Percentiles rank a stretch among this genome's conserved stretches.
These are phyloP conservation scores for Aspergillus felis DNA, from an alignment of 2,329 filamentous ascomycete species.

Conservation along the genomic window DNA sequence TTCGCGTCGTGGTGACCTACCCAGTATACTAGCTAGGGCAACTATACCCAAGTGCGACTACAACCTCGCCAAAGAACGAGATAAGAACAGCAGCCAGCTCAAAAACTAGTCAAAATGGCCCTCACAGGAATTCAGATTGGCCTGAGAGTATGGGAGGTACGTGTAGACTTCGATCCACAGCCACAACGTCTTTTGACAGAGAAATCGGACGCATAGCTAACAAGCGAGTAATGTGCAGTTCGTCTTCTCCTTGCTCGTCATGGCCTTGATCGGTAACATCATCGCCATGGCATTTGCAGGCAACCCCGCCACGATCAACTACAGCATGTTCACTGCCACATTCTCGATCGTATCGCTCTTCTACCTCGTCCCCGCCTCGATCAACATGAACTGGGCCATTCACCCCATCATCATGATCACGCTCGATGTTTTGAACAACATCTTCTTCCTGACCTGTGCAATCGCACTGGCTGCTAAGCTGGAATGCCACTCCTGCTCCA, in stretches of 20 bases:
- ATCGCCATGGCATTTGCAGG: constrained; percentile 51
- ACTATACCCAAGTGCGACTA: neutral
- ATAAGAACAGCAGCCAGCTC: neutral
- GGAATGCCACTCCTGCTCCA: constrained; percentile 43
- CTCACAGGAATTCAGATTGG: constrained; percentile 26
- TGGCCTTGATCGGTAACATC: constrained; percentile 61
- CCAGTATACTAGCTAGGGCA: neutral
- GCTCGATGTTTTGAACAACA: constrained; percentile 44
- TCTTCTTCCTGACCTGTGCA: constrained; percentile 48
- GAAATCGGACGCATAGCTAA: constrained; percentile 1
- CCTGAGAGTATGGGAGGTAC: constrained; percentile 32
- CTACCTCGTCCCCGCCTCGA: constrained; percentile 44
- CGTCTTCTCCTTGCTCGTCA: constrained; percentile 56
- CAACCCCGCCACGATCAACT: constrained; percentile 56
- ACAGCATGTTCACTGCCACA: constrained; percentile 46
- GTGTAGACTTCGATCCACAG: neutral
- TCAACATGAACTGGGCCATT: constrained; percentile 37
- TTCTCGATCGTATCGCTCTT: constrained; percentile 48
- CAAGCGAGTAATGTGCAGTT: constrained; percentile 42
- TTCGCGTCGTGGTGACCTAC: neutral
- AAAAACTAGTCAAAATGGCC: constrained; percentile 20
- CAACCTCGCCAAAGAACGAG: neutral
- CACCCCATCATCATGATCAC: constrained; percentile 43
- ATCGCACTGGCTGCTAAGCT: constrained; percentile 48
- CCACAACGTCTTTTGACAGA: neutral